These are phyloP conservation scores for Penicillium lividum DNA, from an alignment of 495 filamentous ascomycete species.

Conservation along the genomic window DNA sequence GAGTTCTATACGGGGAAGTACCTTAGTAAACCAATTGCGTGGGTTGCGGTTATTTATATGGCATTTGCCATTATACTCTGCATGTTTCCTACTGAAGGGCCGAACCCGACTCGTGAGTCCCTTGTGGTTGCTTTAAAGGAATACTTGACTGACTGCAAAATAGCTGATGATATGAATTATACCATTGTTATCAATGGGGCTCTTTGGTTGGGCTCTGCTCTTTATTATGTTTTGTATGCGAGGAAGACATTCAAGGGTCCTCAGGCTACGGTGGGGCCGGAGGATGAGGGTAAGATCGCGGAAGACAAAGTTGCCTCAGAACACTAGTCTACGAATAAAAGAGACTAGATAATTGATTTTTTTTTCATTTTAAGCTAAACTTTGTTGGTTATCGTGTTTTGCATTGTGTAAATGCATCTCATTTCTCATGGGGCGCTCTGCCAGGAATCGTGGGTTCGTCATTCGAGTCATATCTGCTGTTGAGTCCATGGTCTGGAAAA, in stretches of 20 bases:
- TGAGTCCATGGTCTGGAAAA: neutral
- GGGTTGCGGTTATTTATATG: constrained; percentile 54
- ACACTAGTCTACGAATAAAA: neutral
- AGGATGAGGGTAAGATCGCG: constrained; percentile 24
- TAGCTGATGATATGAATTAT: constrained; percentile 62
- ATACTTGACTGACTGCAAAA: constrained; percentile 9
- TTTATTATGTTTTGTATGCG: constrained; percentile 67
- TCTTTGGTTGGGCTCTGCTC: constrained; percentile 59
- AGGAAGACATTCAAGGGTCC: constrained; percentile 73
- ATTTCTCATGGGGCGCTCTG: neutral
- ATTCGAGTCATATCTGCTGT: neutral
- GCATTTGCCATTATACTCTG: constrained; percentile 51
- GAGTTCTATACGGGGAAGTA: constrained; percentile 59
- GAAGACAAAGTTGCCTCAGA: constrained; percentile 7
- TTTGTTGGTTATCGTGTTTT: neutral
- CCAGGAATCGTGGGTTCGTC: neutral
- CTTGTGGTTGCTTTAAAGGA: neutral
- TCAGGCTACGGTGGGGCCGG: constrained; percentile 57
- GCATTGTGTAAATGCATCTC: neutral
- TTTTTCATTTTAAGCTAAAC: neutral
- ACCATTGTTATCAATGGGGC: constrained; percentile 63
- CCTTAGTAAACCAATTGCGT: constrained; percentile 53
- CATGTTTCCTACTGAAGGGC: constrained; percentile 57
- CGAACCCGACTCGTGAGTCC: constrained; percentile 42
- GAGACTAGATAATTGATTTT: neutral